Percentiles rank a stretch among this genome's conserved stretches.
phyloP scores from a whole-genome alignment of 345 rosid species.

The Moringa oleifera region DNA sequence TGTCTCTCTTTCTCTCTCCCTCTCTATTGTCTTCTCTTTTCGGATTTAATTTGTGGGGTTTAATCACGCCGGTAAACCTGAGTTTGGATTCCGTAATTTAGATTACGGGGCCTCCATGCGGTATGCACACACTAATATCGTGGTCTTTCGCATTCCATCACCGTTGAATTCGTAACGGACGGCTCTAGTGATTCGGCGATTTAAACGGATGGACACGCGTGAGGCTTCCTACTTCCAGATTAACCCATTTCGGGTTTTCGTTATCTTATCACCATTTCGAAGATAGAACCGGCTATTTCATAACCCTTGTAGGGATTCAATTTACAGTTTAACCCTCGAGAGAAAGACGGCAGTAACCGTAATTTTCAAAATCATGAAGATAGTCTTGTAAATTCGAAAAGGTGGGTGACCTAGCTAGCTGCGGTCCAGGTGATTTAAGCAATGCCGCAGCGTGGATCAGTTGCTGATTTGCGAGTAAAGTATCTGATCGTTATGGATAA shows the following conservation, averaged over 20 bases:
- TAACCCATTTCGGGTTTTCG: too few species aligned
- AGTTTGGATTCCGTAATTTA: too few species aligned
- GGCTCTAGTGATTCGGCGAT: too few species aligned
- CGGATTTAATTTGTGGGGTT: neutral
- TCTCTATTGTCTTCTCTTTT: neutral
- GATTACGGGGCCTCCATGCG: too few species aligned
- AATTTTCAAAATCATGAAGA: neutral
- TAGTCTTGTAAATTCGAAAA: neutral
- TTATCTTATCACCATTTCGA: too few species aligned
- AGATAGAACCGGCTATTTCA: too few species aligned
- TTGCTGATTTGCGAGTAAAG: neutral
- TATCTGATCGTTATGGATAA: neutral
- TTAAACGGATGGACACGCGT: too few species aligned
- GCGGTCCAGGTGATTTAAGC: neutral
- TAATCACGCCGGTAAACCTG: slow-evolving; percentile 1
- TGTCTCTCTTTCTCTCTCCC: slow-evolving; percentile 1
- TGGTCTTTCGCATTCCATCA: too few species aligned
- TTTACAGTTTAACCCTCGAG: neutral
- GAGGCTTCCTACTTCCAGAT: too few species aligned
- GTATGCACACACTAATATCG: too few species aligned
- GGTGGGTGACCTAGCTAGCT: neutral
- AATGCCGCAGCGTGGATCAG: neutral
- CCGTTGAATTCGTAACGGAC: too few species aligned
- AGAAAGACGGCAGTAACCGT: neutral
- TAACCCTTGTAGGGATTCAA: too few species aligned